phyloP scores from a whole-genome alignment of 768 basidiomycete species.

The Exidia glandulosa region DNA sequence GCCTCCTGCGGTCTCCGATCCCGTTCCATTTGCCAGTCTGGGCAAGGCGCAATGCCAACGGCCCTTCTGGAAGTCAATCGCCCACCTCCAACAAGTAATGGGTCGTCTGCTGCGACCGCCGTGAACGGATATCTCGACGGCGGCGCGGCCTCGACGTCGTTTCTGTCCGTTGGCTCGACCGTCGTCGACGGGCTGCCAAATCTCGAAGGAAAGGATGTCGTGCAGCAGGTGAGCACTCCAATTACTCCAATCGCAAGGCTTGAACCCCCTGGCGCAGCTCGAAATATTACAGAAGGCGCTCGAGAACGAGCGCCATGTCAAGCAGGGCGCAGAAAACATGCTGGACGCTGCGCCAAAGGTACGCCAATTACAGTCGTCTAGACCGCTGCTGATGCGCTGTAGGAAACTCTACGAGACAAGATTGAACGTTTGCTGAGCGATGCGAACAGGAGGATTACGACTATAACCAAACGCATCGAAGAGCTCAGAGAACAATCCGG shows the following conservation, averaged over 20 bases:
- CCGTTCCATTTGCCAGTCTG: no score
- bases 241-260: not conserved
- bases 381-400: slow-evolving; percentile 7
- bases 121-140: not conserved
- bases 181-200: slow-evolving; percentile 23
- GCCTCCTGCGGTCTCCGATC: no score
- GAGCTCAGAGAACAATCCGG: slow-evolving; percentile 18
- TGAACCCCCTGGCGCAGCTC: slow-evolving; percentile 36
- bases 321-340: slow-evolving; percentile 86
- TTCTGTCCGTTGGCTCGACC: not conserved
- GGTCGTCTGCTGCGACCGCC: not conserved
- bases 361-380: slow-evolving; percentile 10
- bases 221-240: slow-evolving; percentile 25
- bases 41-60: not conserved
- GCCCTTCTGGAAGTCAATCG: not conserved
- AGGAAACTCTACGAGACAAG: slow-evolving; percentile 58
- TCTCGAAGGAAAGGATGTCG: slow-evolving; percentile 34
- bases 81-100: not conserved
- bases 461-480: slow-evolving; percentile 48
- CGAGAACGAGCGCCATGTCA: slow-evolving; percentile 69
- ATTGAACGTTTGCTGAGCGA: slow-evolving; percentile 70
- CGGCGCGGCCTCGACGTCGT: not conserved
- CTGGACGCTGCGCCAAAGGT: slow-evolving; percentile 56
- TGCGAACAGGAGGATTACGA: slow-evolving; percentile 61
- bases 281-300: slow-evolving; percentile 57